Conservation (phyloP, 2,329 filamentous ascomycete genomes). For the Ophiostoma ulmi region DNA sequence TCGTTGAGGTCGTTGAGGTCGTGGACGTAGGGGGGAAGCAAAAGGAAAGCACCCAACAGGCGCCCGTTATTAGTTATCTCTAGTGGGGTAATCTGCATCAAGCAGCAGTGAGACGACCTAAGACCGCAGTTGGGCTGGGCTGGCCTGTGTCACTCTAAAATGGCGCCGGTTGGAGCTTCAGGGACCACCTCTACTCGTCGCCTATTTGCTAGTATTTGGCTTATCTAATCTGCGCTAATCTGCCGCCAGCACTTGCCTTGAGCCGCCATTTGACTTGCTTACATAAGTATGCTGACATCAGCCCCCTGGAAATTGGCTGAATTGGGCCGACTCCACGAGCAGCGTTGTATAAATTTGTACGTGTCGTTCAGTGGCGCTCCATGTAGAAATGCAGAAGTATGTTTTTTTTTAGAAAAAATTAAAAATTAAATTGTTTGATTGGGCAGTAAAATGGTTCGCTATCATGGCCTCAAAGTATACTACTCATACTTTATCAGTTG, state of each 20-base stretch:
- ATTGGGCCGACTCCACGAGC: not conserved
- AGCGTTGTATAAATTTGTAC: not conserved
- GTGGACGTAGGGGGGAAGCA: not conserved
- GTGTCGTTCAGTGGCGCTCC: not conserved
- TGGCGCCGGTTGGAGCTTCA: conserved; percentile 11
- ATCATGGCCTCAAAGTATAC: not conserved
- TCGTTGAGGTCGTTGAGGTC: not conserved
- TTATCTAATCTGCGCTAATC: not conserved
- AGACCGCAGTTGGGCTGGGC: conserved; percentile 1
- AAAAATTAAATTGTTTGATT: not conserved
- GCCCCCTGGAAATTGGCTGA: not conserved
- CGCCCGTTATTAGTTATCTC: conserved; percentile 11
- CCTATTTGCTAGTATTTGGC: not conserved
- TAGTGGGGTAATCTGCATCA: conserved; percentile 13
- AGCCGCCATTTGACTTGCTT: not conserved
- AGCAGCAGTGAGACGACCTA: not conserved
- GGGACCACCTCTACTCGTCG: not conserved
- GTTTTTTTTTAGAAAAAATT: not conserved
- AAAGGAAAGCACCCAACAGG: conserved; percentile 2
- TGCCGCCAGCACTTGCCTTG: not conserved
- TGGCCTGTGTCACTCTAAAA: conserved; percentile 13
- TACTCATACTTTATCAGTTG: not conserved
- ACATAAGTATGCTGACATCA: conserved; percentile 3
- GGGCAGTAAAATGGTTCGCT: too few relatives aligned
- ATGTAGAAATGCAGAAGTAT: not conserved